phyloP scores from a whole-genome alignment of 345 rosid species.

The Linum usitatissimum region DNA sequence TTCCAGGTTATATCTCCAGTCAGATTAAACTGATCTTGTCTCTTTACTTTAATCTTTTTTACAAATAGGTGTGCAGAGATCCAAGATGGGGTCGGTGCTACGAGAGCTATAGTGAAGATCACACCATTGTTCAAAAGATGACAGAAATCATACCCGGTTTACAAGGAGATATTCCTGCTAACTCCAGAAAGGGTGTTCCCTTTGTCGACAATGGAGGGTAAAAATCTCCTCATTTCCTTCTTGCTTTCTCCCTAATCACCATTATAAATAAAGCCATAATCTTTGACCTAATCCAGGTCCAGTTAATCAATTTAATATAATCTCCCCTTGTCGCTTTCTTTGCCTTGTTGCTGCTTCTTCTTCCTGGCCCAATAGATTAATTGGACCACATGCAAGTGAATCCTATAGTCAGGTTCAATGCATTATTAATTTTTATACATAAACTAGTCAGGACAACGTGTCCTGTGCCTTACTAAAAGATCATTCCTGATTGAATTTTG shows the following conservation, averaged over 20 bases:
- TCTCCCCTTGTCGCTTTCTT: no score
- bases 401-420: no score
- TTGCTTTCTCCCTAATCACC: not conserved
- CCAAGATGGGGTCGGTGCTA: constrained; percentile 11
- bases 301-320: not conserved
- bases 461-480: no score
- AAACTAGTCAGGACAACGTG: no score
- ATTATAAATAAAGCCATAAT: not conserved
- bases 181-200: constrained; percentile 6
- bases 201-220: constrained; percentile 5
- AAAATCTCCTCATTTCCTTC: not conserved
- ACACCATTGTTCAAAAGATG: constrained; percentile 1
- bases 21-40: no score
- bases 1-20: not conserved
- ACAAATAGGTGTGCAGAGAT: constrained; percentile 5
- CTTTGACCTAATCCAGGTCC: not conserved
- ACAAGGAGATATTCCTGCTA: constrained; percentile 6
- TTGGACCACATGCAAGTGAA: no score
- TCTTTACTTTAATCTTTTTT: not conserved
- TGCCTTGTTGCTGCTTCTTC: no score
- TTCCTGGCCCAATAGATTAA: no score
- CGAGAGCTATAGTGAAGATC: constrained; percentile 10
- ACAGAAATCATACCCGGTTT: constrained; percentile 8
- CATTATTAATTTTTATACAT: no score
- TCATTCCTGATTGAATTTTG: no score